Percentiles rank a stretch among this genome's conserved stretches.
phyloP scores from a whole-genome alignment of 1,139 yeast genomes.

The Candida mesenterica region DNA sequence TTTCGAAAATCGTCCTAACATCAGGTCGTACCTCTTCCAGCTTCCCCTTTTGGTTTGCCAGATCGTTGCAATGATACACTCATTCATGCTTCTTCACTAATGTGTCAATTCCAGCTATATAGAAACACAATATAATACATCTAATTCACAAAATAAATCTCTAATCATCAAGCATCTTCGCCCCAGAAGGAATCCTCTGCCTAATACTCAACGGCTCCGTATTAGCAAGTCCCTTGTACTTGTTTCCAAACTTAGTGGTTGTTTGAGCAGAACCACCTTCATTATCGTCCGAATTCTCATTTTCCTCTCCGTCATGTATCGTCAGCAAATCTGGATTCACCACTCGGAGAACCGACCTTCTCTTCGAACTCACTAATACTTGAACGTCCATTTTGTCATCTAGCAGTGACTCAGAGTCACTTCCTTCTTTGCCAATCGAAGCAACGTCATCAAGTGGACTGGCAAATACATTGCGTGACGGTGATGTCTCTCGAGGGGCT shows the following conservation, averaged over 20 bases:
- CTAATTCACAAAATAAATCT: not conserved
- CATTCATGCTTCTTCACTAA: too few relatives aligned
- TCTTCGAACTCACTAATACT: conserved; percentile 68
- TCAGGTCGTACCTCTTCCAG: too few relatives aligned
- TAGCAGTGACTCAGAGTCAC: conserved; percentile 25
- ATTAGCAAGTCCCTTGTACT: conserved; percentile 9
- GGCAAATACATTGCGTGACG: conserved; percentile 5
- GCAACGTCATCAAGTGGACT: conserved; percentile 5
- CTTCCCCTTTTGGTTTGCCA: too few relatives aligned
- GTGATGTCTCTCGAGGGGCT: not conserved
- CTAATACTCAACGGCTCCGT: conserved; percentile 12
- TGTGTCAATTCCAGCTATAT: too few relatives aligned
- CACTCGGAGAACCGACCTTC: conserved; percentile 61
- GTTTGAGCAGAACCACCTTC: too few relatives aligned
- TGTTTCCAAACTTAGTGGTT: conserved; percentile 6
- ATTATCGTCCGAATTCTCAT: conserved; percentile 4
- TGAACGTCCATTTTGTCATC: conserved; percentile 64
- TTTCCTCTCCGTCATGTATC: conserved; percentile 13
- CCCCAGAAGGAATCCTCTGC: conserved; percentile 35
- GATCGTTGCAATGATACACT: too few relatives aligned
- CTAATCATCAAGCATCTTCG: conserved; percentile 9
- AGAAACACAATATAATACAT: too few relatives aligned
- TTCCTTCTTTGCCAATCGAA: conserved; percentile 7
- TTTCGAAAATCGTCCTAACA: too few relatives aligned
- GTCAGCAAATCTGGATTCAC: conserved; percentile 57